Evolutionary conservation across 1,139 yeast genomes (phyloP).

Genomic region (Yarrowia galli): DNA sequence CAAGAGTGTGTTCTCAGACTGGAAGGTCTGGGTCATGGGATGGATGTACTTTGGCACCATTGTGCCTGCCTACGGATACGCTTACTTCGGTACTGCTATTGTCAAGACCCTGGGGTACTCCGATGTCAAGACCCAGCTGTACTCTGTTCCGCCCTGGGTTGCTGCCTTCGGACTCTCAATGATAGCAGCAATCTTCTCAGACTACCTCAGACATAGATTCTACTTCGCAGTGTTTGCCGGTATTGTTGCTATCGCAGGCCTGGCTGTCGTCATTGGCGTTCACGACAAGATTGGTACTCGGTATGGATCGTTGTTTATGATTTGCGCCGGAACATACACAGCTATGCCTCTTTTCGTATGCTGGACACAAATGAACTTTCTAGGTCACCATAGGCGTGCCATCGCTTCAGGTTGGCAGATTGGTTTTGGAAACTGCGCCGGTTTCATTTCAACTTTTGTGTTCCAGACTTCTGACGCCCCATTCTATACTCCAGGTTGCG

Average conservation of each 20-base stretch:
- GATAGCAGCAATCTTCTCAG: slow-evolving; percentile 56
- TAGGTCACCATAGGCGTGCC: slow-evolving; percentile 73
- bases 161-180: slow-evolving; percentile 65
- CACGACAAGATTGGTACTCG: slow-evolving; percentile 53
- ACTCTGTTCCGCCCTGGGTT: slow-evolving; percentile 78
- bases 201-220: slow-evolving; percentile 56
- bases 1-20: slow-evolving; percentile 50
- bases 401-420: slow-evolving; percentile 79
- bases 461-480: slow-evolving; percentile 68
- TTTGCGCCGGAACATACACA: slow-evolving; percentile 69
- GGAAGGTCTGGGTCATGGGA: slow-evolving; percentile 63
- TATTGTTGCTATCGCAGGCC: slow-evolving; percentile 60
- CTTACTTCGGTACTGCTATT: slow-evolving; percentile 72
- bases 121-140: slow-evolving; percentile 68
- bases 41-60: slow-evolving; percentile 67
- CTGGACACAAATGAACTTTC: slow-evolving; percentile 72
- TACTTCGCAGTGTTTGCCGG: slow-evolving; percentile 59
- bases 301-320: slow-evolving; percentile 77
- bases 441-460: slow-evolving; percentile 72
- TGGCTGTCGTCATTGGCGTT: slow-evolving; percentile 58
- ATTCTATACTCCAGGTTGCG: slow-evolving; percentile 62
- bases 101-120: slow-evolving; percentile 65
- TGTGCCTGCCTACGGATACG: slow-evolving; percentile 74
- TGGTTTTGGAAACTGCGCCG: slow-evolving; percentile 85
- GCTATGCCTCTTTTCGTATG: slow-evolving; percentile 82